Percentiles rank a stretch among this genome's conserved stretches.
These are phyloP conservation scores for Lyophyllum shimeji DNA, from an alignment of 768 basidiomycete genomes.

Conservation along the genomic window DNA sequence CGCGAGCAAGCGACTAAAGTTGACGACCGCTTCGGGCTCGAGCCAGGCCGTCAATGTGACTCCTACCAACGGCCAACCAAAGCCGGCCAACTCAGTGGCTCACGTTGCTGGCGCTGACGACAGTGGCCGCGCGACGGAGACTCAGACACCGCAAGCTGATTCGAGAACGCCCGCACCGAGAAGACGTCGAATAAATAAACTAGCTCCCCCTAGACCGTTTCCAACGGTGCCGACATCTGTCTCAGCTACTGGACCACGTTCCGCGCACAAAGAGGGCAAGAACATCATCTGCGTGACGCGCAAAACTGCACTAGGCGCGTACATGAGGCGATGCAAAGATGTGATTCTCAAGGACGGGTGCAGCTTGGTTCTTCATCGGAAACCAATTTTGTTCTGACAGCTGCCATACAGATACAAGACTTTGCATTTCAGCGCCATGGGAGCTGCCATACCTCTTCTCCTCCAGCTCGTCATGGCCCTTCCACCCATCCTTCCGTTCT, in stretches of 20 bases:
- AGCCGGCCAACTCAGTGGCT: background rate
- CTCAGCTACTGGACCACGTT: constrained; percentile 78
- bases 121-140: background rate
- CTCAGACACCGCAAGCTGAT: constrained; percentile 1
- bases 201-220: constrained; percentile 73
- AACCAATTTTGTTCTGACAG: background rate
- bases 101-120: background rate
- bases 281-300: constrained; percentile 80
- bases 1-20: constrained; percentile 32
- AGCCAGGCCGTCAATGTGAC: constrained; percentile 15
- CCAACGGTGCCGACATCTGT: constrained; percentile 75
- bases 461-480: constrained; percentile 68
- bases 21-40: constrained; percentile 18
- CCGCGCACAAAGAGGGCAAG: constrained; percentile 77
- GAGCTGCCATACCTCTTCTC: constrained; percentile 85
- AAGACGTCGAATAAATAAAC: constrained; percentile 52
- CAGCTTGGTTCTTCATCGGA: background rate
- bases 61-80: background rate
- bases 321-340: constrained; percentile 77
- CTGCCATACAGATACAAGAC: constrained; percentile 57
- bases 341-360: constrained; percentile 73
- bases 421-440: constrained; percentile 78
- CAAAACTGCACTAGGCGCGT: constrained; percentile 68
- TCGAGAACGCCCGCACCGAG: constrained; percentile 13
- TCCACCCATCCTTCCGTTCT: constrained; percentile 69